Conservation (phyloP, 2,329 filamentous ascomycete genomes). For the Botrytis elliptica region DNA sequence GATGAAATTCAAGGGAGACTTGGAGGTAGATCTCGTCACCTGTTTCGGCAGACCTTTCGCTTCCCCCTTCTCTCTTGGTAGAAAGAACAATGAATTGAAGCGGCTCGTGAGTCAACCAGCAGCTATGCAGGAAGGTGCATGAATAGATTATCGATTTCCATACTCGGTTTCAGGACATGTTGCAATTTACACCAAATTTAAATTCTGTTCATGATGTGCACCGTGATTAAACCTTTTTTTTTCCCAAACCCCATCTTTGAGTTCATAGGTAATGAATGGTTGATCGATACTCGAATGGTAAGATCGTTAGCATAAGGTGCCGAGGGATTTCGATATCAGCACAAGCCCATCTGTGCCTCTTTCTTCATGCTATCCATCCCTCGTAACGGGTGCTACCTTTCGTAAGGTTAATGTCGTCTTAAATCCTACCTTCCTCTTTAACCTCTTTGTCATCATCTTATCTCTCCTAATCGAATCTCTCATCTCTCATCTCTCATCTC, state of each 20-base stretch:
- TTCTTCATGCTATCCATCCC: constrained; percentile 1
- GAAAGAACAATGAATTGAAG: neutral
- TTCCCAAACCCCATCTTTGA: neutral
- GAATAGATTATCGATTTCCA: constrained; percentile 2
- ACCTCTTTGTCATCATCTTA: neutral
- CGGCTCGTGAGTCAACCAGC: neutral
- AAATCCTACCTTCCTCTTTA: constrained; percentile 6
- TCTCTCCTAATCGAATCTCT: neutral
- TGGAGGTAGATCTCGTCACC: neutral
- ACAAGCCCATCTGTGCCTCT: constrained; percentile 14
- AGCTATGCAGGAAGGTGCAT: neutral
- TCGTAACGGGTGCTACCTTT: constrained; percentile 8
- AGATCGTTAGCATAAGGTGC: constrained; percentile 4
- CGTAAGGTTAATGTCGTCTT: constrained; percentile 10
- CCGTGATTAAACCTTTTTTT: constrained; percentile 7
- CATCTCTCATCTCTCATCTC: neutral
- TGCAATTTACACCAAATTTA: neutral
- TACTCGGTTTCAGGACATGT: neutral
- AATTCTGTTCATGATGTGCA: constrained; percentile 6
- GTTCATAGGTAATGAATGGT: neutral
- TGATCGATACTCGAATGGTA: constrained; percentile 6
- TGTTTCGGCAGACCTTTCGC: neutral
- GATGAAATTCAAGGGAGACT: constrained; percentile 2
- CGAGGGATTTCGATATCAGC: neutral
- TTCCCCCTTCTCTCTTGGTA: neutral